A percentile compares a stretch with the other conserved stretches of the same genome.
These are phyloP conservation scores for Diaporthe citri DNA, from an alignment of 2,329 filamentous ascomycete genomes.

Conservation along the genomic window DNA sequence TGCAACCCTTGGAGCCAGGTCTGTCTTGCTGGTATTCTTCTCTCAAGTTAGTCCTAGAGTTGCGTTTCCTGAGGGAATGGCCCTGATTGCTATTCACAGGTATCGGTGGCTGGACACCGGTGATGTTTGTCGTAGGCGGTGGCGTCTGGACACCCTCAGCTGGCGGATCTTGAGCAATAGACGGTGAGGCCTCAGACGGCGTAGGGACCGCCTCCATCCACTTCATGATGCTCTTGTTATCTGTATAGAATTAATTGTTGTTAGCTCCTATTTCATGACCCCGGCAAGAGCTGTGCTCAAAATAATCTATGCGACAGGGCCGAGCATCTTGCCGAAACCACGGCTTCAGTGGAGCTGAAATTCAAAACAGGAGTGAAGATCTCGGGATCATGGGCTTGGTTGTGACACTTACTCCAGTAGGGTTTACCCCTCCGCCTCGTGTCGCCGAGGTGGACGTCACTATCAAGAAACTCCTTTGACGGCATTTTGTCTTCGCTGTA, in stretches of 20 bases:
- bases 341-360: neutral
- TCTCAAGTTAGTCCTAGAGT: neutral
- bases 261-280: neutral
- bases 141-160: neutral
- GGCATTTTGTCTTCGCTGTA: neutral
- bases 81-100: neutral
- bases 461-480: neutral
- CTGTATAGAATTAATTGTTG: neutral
- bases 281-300: neutral
- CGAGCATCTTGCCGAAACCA: neutral
- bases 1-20: neutral
- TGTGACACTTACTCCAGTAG: constrained; percentile 3
- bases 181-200: neutral
- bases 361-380: accelerated
- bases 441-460: neutral
- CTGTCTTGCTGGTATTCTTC: neutral
- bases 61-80: neutral
- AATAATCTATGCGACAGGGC: neutral
- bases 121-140: neutral
- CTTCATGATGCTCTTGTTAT: constrained; percentile 7
- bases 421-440: too few species aligned
- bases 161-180: neutral
- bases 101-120: neutral
- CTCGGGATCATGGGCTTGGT: neutral
- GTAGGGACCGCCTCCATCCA: neutral